Evolutionary conservation across 2,329 filamentous ascomycete species (phyloP), one percentile per base, ranked within the genome.

Genomic region (Penicillium freii): DNA sequence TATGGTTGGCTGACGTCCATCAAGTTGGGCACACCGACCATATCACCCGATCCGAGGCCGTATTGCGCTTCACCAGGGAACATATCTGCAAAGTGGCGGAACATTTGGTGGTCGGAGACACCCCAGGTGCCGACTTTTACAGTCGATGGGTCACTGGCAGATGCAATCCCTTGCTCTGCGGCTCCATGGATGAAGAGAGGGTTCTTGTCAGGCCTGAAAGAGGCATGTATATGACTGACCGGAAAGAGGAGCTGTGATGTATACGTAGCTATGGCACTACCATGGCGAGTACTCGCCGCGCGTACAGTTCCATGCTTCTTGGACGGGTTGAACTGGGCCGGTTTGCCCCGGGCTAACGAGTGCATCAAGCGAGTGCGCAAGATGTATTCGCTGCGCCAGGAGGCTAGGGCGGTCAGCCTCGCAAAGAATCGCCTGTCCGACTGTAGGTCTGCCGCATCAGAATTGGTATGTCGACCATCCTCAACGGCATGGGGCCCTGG

Each of bases 371-470:
- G 85, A 2, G 92, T 97, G 46, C 94, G 84, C 56, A 96, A 78
- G 47, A 97, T 88, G 69, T 97, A 99, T 74, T 99, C 94, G 74
- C 91, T 97, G 65, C 93, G 85, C 93, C 94, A 97, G 9, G 92
- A 94, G n/a, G 92, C 89, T 60, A 92, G 77, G 4, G 87, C 82
- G 10, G 90, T 95, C 54, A 99, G 81, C 43, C 92, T 86, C 17
- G 90, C 85, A 69, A 97, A 99, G 62, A 86, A 84, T 44, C 92
- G 89, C 65, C 85, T 84, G 69, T 94, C 89, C 1, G 89, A 88
- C 29, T 85, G 84, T 44, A 92, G 78, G 54, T 85, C 86, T 53
- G 76, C 74, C 45, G 75, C 73, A 36, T 84, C 77, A 25, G 78
- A 74, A 23, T 80, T 78, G 65, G 77, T 77, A 1, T 75, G 67